Evolutionary conservation across 2,329 filamentous ascomycete species (phyloP).

Genomic region (Fusarium pininemorale): DNA sequence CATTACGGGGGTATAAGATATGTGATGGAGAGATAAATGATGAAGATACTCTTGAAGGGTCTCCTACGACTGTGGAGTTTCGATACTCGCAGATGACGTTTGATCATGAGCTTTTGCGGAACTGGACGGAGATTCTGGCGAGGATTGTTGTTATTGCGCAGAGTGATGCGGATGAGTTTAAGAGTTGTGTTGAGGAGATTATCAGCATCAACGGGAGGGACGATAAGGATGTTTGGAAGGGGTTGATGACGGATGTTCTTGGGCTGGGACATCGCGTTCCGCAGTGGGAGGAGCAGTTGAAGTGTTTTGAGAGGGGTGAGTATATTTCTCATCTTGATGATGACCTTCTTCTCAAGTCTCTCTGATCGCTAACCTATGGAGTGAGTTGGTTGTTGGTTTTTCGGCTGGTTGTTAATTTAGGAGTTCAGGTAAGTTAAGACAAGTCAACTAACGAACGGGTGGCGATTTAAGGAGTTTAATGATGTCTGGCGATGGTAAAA

Average conservation of each 20-base stretch:
- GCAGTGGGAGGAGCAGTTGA: constrained; percentile 35
- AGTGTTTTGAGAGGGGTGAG: constrained; percentile 8
- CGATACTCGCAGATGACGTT: constrained; percentile 42
- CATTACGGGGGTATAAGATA: neutral
- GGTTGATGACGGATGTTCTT: constrained; percentile 12
- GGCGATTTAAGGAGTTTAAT: fast-evolving
- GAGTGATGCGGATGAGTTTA: neutral
- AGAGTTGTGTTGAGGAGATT: neutral
- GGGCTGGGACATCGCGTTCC: constrained; percentile 22
- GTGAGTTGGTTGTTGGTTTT: fast-evolving
- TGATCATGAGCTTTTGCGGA: constrained; percentile 27
- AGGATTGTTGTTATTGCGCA: constrained; percentile 27
- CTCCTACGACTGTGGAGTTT: constrained; percentile 38
- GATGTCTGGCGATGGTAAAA: fast-evolving
- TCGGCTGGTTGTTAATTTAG: neutral
- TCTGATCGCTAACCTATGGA: neutral
- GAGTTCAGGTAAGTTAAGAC: neutral
- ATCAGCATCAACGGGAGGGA: neutral
- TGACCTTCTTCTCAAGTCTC: neutral
- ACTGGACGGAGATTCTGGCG: constrained; percentile 34
- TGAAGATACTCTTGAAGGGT: neutral
- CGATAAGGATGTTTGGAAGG: constrained; percentile 6
- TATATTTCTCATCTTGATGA: constrained; percentile 23
- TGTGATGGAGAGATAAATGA: neutral
- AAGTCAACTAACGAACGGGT: neutral